Base-by-base conservation (phyloP, 352 stramenopile genomes). In the Globisporangium emineosum region DNA sequence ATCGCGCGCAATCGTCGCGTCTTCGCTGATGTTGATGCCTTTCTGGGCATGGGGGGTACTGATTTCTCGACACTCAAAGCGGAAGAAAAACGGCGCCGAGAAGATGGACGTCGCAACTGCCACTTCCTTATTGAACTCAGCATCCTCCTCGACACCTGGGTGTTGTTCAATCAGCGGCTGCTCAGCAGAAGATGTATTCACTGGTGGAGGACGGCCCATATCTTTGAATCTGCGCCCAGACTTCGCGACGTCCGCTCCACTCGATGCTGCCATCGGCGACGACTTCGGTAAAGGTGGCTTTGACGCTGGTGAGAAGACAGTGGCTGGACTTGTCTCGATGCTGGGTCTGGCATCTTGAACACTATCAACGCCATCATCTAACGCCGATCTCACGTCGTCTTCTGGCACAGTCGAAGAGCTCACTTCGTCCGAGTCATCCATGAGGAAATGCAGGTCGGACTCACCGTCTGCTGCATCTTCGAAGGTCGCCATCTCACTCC, bases 1-100 rank as follows among this genome's bases (percentile, higher is more conserved):
- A 43, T 68, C 56, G 27, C 55, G 56, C 23, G 62, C 23, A 49
- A 42, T 29, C 19, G 13, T 19, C 10, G 33, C 49, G 5, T 57
- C 60, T 27, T 52, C 15, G 30, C 25, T 35, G 25, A 47, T 12
- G 17, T 5, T 21, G 25, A 29, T 58, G n/a, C 57, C 13, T 61
- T 37, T 27, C 19, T 61, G 54, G 5, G 35, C 56, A 30, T 72
- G 70, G 32, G 72, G 68, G 12, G 57, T 66, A 29, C 63, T 78
- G 19, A 93, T 60, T 56, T 92, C 71, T 25, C 80, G 81, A 40
- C 77, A 94, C 61, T 96, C 88, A 51, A 94, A 94, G 10, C 72
- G 85, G 30, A 96, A 89, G 66, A 96, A 96, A 58, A 94, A 93
- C 40, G 88, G 84, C 8, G 86, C 76, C 13, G 83, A 94, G 59